Percentiles rank a stretch among this genome's conserved stretches.
Evolutionary conservation across 371 early-diverging fungal genomes (phyloP).

Genomic region (Quaeritorhiza haematococci): DNA sequence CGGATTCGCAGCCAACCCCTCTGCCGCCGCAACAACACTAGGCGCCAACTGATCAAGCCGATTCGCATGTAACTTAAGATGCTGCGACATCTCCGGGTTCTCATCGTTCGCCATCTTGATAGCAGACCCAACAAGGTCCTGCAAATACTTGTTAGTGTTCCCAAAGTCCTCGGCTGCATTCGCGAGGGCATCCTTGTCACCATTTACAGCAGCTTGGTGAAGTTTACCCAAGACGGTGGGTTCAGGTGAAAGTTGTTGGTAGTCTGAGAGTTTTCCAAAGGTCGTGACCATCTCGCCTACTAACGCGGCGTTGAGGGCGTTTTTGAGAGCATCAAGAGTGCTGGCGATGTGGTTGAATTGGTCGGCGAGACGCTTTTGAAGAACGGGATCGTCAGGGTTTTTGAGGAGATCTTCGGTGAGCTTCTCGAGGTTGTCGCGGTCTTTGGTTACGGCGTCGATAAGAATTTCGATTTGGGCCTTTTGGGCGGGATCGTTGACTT

Average conservation of each 20-base stretch:
- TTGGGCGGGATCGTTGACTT: conserved; percentile 13
- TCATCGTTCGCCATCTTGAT: conserved; percentile 6
- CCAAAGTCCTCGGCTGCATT: conserved; percentile 16
- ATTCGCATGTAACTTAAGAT: conserved; percentile 11
- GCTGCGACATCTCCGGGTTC: conserved; percentile 17
- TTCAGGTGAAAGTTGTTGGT: conserved; percentile 3
- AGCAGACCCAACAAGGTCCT: conserved; percentile 12
- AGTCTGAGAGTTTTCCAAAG: conserved; percentile 13
- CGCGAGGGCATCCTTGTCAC: conserved; percentile 16
- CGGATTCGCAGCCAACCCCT: conserved; percentile 14
- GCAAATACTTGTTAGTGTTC: conserved; percentile 9
- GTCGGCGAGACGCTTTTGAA: conserved; percentile 13
- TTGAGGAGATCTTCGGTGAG: background rate
- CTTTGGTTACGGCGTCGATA: conserved; percentile 6
- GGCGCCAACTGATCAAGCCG: conserved; percentile 10
- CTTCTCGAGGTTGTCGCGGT: conserved; percentile 7
- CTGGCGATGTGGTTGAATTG: conserved; percentile 7
- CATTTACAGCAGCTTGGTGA: conserved; percentile 12
- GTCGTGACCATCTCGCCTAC: conserved; percentile 15
- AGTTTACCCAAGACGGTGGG: conserved; percentile 12
- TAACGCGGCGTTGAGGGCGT: conserved; percentile 16
- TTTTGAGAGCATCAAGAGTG: conserved; percentile 17
- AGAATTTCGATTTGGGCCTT: conserved; percentile 9
- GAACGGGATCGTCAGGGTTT: conserved; percentile 5
- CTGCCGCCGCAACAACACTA: conserved; percentile 12